Evolutionary conservation across 768 basidiomycete genomes (phyloP).

Genomic region (Calocera cornea): DNA sequence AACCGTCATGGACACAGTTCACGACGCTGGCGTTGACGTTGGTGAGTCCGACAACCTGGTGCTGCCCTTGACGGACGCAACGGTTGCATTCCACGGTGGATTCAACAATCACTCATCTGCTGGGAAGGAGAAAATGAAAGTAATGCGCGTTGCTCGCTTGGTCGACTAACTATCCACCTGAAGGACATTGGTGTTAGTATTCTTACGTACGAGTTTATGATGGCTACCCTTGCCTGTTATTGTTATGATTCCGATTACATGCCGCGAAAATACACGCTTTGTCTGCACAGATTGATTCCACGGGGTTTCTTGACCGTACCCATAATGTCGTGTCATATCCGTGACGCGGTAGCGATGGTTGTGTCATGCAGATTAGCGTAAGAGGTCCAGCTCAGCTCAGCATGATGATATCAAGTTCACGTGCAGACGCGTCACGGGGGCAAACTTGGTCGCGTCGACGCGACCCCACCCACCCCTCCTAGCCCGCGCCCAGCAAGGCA

Average conservation of each 20-base stretch:
- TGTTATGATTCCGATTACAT: no score
- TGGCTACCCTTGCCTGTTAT: no score
- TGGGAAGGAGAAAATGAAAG: neutral
- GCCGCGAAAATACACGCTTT: no score
- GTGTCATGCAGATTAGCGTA: no score
- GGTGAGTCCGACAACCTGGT: constrained; percentile 6
- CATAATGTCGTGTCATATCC: no score
- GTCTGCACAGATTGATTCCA: no score
- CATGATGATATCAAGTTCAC: neutral
- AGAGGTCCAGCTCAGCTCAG: no score
- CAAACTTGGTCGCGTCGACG: neutral
- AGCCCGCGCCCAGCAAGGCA: constrained; percentile 7
- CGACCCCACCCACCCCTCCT: neutral
- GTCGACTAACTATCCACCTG: no score
- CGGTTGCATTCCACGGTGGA: constrained; percentile 56
- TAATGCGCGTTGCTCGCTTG: neutral
- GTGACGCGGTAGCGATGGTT: no score
- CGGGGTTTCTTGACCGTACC: no score
- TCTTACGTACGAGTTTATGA: no score
- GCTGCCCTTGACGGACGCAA: constrained; percentile 32
- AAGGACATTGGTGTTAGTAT: no score
- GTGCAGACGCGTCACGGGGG: neutral
- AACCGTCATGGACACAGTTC: constrained; percentile 16
- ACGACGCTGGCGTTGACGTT: constrained; percentile 16
- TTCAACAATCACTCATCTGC: constrained; percentile 49